Conservation (phyloP, 2,329 filamentous ascomycete species). For the Fusarium gaditjirri region DNA sequence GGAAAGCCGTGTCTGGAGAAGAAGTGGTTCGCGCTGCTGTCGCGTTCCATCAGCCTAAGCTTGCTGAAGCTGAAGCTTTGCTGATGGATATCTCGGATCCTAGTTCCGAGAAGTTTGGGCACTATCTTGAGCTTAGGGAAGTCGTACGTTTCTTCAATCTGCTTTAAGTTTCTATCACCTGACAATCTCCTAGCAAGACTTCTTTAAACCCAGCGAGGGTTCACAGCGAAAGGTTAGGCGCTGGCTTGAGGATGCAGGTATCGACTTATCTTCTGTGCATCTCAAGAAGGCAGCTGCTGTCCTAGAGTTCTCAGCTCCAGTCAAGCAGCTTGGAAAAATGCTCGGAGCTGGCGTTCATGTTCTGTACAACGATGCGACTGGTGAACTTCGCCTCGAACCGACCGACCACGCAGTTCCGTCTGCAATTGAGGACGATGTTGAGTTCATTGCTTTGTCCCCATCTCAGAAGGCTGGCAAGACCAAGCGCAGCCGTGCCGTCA, state of each 20-base stretch:
- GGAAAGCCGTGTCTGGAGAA: background rate
- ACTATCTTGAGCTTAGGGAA: background rate
- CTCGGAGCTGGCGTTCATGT: background rate
- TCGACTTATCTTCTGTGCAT: background rate
- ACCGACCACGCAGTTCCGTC: background rate
- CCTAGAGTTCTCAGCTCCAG: background rate
- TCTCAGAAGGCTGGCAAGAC: background rate
- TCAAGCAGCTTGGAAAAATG: background rate
- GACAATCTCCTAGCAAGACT: background rate
- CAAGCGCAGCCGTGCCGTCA: background rate
- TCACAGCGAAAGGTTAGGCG: background rate
- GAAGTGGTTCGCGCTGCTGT: constrained; percentile 4
- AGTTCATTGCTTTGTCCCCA: background rate
- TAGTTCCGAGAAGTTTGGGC: background rate
- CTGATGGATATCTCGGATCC: constrained; percentile 7
- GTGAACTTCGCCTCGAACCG: background rate
- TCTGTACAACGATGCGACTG: background rate
- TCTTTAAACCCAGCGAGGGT: background rate
- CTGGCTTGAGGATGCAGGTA: background rate
- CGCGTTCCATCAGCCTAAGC: constrained; percentile 1
- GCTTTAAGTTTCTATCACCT: background rate
- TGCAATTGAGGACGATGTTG: background rate
- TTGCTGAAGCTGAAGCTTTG: background rate
- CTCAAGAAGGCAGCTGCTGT: background rate
- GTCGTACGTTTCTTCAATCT: background rate